Percentiles rank a stretch among this genome's conserved stretches.
These are phyloP conservation scores for Solidago caesia DNA, from an alignment of 129 eudicot species.

Conservation along the genomic window DNA sequence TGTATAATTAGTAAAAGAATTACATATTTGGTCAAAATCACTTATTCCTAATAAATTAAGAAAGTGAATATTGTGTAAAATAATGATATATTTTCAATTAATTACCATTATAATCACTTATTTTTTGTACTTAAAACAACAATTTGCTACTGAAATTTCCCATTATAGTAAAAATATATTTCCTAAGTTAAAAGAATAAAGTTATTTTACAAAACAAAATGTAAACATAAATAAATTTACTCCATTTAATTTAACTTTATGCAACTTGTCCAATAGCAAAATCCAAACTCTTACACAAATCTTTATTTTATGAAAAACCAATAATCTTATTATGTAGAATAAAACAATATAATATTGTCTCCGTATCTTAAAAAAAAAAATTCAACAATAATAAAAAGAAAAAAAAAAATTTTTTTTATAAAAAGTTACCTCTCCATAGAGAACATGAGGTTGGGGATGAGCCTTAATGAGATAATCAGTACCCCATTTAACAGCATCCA, in stretches of 20 bases:
- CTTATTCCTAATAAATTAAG: no score
- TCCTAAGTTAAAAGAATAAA: no score
- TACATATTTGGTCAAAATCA: no score
- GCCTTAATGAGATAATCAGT: conserved; percentile 85
- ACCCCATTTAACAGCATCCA: conserved; percentile 82
- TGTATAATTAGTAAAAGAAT: no score
- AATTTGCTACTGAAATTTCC: no score
- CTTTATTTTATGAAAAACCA: not conserved
- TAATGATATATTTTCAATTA: no score
- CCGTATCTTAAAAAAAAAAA: not conserved
- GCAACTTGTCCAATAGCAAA: not conserved
- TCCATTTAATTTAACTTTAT: not conserved
- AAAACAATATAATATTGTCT: not conserved
- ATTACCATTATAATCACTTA: no score
- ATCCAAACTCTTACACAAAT: not conserved
- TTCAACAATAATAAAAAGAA: not conserved
- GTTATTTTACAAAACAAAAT: no score
- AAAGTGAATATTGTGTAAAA: no score
- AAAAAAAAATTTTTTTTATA: not conserved
- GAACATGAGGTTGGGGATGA: conserved; percentile 62
- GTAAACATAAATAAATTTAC: no score
- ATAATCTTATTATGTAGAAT: not conserved
- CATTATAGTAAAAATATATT: no score
- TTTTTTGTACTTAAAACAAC: no score
- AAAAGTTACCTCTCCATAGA: conserved; percentile 58